Evolutionary conservation across 1,139 yeast species (phyloP).

Genomic region (Blastobotrys ciferrii): DNA sequence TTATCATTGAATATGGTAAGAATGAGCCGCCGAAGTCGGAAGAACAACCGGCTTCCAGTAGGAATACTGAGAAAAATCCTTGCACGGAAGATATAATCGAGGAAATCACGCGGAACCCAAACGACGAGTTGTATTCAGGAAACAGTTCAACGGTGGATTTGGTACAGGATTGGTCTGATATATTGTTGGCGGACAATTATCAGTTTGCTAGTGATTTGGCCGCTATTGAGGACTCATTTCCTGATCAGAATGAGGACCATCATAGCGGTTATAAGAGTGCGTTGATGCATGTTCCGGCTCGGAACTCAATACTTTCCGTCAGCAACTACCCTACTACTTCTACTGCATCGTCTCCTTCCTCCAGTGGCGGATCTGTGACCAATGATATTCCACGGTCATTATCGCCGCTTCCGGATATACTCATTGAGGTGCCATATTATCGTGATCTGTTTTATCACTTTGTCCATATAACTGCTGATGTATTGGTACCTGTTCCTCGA

Average conservation of each 20-base stretch:
- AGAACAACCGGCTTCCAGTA: background rate
- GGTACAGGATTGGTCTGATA: background rate
- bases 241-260: conserved; percentile 1
- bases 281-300: conserved; percentile 22
- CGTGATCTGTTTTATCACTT: conserved; percentile 62
- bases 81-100: background rate
- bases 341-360: conserved; percentile 13
- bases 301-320: conserved; percentile 16
- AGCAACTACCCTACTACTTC: conserved; percentile 13
- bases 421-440: conserved; percentile 58
- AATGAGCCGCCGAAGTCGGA: background rate
- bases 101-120: background rate
- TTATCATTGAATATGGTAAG: conserved; percentile 22
- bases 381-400: conserved; percentile 48
- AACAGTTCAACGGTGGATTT: background rate
- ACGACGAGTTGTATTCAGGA: background rate
- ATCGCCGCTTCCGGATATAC: conserved; percentile 56
- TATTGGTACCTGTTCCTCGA: conserved; percentile 66
- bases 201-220: conserved; percentile 14
- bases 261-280: conserved; percentile 20
- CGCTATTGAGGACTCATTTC: conserved; percentile 9
- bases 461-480: conserved; percentile 58
- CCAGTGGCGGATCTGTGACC: conserved; percentile 7
- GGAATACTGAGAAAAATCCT: background rate
- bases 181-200: conserved; percentile 6